Base-by-base conservation (phyloP, 768 basidiomycete genomes). In the Gloeostereum incarnatum region DNA sequence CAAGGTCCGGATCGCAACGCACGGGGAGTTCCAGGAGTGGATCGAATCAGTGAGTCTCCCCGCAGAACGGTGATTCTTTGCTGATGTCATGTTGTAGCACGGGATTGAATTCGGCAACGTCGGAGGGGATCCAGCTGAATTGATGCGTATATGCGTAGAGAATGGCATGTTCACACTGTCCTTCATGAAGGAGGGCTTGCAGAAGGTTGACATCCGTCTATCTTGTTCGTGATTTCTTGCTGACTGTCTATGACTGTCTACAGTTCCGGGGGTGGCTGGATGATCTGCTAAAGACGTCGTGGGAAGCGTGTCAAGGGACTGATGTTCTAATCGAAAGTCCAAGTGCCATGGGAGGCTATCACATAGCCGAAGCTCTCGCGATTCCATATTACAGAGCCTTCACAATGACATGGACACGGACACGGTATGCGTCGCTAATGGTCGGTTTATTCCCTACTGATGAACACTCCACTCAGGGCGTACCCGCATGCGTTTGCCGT, bases 401-500 rank as follows among this genome's bases (percentile, higher is more conserved):
- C 55, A 94, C 93, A 0, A 98, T 97, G 96, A 89, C 88, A 0
- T 98, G 94, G 93, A 84, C 89, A 9, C 73, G 94, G 38, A 98
- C 94, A 19, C 75, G 91, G 83, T 74, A 44, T 24, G 50, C 34
- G 27, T 24, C 25, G 14, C 14, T 34, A 16, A 18, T 30, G 11
- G 9, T 29, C 35, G 39, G 31, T 10, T 38, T n/a, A n/a, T 5
- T 19, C n/a, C 23, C 20, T 24, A 24, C 48, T 51, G 18, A 43
- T 35, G 21, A 21, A 13, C 24, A 9, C 18, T 39, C 16, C 31
- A 36, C 40, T 29, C 36, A 85, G 87, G 51, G 92, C 87, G 5
- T 99, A 98, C 58, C 94, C 96, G 2, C 94, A 98, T 54, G 93
- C 94, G 2, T 94, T 99, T 49, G 96, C 92, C 10, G 96, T 97